Evolutionary conservation across 257 asterid genomes (phyloP).

Genomic region (Solanum lycopersicoides): DNA sequence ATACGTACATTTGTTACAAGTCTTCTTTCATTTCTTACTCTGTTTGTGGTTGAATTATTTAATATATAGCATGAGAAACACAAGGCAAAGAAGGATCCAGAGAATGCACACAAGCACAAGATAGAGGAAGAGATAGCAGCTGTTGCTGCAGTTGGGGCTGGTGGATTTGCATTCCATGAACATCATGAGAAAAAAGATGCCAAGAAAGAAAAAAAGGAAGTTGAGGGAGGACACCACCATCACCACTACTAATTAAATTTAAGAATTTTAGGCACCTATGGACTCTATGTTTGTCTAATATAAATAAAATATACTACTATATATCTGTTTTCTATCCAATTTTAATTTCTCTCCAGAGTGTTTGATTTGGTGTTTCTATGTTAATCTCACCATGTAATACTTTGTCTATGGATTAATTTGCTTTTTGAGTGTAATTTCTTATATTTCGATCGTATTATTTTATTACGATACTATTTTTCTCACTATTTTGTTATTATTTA

Average conservation of each 20-base stretch:
- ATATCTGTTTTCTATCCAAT: not conserved
- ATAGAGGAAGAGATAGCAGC: conserved; percentile 58
- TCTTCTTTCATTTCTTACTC: not conserved
- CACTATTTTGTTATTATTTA: too few relatives aligned
- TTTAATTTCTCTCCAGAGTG: not conserved
- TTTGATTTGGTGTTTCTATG: not conserved
- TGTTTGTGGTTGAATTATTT: not conserved
- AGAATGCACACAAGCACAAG: conserved; percentile 47
- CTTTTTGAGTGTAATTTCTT: not conserved
- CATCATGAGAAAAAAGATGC: conserved; percentile 60
- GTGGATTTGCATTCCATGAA: conserved; percentile 68
- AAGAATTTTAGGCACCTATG: not conserved
- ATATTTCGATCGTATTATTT: not conserved
- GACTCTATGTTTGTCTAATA: not conserved
- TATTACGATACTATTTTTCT: too few relatives aligned
- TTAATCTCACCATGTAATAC: not conserved
- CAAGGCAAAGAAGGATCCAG: conserved; percentile 58
- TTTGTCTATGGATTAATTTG: not conserved
- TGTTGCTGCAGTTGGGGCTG: conserved; percentile 39
- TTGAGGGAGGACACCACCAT: conserved; percentile 19
- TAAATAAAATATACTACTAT: not conserved
- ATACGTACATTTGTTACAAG: not conserved
- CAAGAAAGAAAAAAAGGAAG: conserved; percentile 34
- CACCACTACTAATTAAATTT: not conserved
- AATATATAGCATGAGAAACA: conserved; percentile 57